Conservation (phyloP, 169 alveolate species). For the Plasmodium sp. region DNA sequence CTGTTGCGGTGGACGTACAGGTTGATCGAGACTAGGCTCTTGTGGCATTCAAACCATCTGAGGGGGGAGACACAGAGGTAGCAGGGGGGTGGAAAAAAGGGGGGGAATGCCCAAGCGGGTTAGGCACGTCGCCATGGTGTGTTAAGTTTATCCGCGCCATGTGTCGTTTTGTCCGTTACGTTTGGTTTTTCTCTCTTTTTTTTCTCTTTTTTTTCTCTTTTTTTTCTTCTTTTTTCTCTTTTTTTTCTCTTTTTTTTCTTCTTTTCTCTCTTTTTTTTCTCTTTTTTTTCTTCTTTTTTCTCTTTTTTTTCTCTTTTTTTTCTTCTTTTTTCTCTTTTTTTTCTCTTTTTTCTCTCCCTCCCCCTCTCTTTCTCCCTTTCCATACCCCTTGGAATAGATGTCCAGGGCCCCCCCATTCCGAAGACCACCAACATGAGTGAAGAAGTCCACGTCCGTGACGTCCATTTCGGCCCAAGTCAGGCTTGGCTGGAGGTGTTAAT, state of each 20-base stretch:
- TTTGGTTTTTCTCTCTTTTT: not conserved
- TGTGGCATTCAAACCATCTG: slow-evolving; percentile 60
- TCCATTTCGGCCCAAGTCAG: slow-evolving; percentile 32
- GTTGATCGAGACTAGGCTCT: slow-evolving; percentile 41
- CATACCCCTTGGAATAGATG: slow-evolving; percentile 44
- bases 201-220: not conserved
- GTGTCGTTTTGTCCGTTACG: not conserved
- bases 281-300: not conserved
- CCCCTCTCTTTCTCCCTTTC: not conserved
- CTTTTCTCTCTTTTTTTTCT: not conserved
- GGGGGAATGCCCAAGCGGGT: not conserved
- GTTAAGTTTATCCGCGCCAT: not conserved
- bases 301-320: not conserved
- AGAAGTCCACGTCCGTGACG: slow-evolving; percentile 35
- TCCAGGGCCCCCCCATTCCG: not conserved
- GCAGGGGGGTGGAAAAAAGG: not conserved
- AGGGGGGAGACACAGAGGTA: not conserved
- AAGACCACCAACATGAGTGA: slow-evolving; percentile 19
- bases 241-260: not conserved
- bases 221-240: not conserved
- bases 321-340: not conserved
- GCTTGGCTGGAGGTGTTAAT: not conserved
- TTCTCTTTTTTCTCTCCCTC: not conserved
- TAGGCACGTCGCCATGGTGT: not conserved
- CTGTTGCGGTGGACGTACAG: slow-evolving; percentile 32